phyloP scores from a whole-genome alignment of 495 filamentous ascomycete genomes.

The Platismatia glauca region DNA sequence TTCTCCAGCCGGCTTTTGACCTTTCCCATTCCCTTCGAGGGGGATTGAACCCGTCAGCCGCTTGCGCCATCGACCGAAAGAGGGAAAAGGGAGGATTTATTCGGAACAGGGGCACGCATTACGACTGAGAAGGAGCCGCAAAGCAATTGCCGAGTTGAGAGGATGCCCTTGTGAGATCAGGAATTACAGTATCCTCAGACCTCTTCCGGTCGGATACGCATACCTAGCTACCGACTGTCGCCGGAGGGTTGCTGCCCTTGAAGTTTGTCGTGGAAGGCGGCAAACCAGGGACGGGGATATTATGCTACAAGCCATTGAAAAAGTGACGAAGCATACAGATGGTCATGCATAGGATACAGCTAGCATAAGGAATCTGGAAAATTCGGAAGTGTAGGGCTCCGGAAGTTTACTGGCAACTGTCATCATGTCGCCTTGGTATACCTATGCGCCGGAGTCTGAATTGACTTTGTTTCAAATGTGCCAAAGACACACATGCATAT shows the following conservation, averaged over 20 bases:
- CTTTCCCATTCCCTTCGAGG: not conserved
- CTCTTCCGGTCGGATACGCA: not conserved
- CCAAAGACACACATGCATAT: not conserved
- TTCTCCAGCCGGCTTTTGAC: not conserved
- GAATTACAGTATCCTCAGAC: not conserved
- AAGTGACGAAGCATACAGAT: not conserved
- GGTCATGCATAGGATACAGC: not conserved
- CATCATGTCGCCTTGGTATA: not conserved
- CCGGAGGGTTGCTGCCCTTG: not conserved
- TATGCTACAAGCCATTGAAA: not conserved
- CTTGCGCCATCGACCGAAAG: not conserved
- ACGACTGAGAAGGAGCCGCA: not conserved
- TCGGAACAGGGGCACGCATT: not conserved
- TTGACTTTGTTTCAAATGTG: not conserved
- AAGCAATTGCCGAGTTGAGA: not conserved
- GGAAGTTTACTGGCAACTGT: not conserved
- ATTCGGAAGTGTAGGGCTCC: not conserved
- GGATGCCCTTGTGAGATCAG: not conserved
- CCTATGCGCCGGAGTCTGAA: not conserved
- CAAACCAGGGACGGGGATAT: not conserved
- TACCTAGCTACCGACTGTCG: not conserved
- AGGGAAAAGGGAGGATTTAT: not conserved
- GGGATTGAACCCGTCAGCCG: not conserved
- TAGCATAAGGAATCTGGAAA: not conserved
- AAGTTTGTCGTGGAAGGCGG: not conserved